Conservation (phyloP, 176 grass and related monocot species). For the Typha latifolia region DNA sequence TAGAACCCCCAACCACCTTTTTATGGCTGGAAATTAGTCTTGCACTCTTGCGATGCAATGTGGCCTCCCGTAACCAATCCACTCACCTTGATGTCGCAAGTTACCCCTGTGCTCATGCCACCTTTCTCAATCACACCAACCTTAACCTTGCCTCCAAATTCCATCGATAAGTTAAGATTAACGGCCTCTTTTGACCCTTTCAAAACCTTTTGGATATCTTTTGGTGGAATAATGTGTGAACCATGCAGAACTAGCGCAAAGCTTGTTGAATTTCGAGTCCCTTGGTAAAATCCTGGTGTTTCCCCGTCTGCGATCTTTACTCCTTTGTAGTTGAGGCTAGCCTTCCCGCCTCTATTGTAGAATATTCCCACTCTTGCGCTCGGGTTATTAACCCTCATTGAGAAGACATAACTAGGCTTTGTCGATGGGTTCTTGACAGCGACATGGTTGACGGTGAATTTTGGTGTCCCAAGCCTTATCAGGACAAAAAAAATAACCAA, state of each 20-base stretch:
- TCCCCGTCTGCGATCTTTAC: conserved; percentile 24
- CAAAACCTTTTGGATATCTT: conserved; percentile 26
- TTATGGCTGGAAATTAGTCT: conserved; percentile 37
- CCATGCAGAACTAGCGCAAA: conserved; percentile 29
- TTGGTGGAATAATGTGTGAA: conserved; percentile 18
- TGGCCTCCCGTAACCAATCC: conserved; percentile 38
- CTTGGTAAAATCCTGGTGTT: conserved; percentile 28
- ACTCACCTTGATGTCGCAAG: conserved; percentile 27
- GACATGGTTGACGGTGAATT: conserved; percentile 42
- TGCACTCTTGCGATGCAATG: conserved; percentile 44
- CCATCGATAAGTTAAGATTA: conserved; percentile 23
- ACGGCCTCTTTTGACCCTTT: conserved; percentile 26
- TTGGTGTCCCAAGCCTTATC: conserved; percentile 34
- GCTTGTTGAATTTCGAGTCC: conserved; percentile 37
- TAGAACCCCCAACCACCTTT: neutral
- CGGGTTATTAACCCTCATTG: conserved; percentile 47
- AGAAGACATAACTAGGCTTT: conserved; percentile 38
- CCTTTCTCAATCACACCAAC: conserved; percentile 39
- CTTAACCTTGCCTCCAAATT: conserved; percentile 33
- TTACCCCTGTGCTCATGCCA: conserved; percentile 25
- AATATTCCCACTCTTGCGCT: conserved; percentile 44
- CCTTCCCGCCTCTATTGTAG: conserved; percentile 32
- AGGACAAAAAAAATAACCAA: conserved; percentile 18
- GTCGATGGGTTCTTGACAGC: conserved; percentile 17
- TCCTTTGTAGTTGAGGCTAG: conserved; percentile 14